Base-by-base conservation (phyloP, 805 yeast species). In the Pichia membranifaciens region DNA sequence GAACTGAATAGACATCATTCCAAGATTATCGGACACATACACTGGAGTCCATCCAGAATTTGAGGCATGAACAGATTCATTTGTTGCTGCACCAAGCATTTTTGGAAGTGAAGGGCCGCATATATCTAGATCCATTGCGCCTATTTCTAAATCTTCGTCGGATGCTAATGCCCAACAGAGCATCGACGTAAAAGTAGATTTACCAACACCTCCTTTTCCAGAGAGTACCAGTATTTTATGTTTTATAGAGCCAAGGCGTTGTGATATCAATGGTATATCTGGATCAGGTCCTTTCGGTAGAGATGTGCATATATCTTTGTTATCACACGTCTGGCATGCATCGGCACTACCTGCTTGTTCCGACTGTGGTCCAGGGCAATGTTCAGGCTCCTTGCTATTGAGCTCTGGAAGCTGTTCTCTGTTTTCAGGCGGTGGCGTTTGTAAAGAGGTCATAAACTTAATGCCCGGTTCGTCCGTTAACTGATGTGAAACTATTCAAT, bases 361-460 rank as follows among this genome's bases (percentile, higher is more conserved):
- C 2, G 95, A 84, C 61, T 91, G 96, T 1, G 98, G 96, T 1
- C 99, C 99, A 0, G 99, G 99, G 69, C 99, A 93, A 65, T 93
- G 98, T 61, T 89, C 97, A 1, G 99, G 98, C 59, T 84, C 95
- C 0, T 93, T 89, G 0, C 82, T 87, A 47, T 72, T 70, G 22
- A 76, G 53, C 38, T 58, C 45, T 7, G 50, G 42, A 3, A 38
- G 25, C 13, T 23, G 16, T 1, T 40, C 28, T 8, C 4, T 37
- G 15, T n/a, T n/a, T 16, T 46, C 45, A 13, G 45, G 42, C 15
- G 51, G 44, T 2, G 44, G 41, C 2, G 38, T 33, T 31, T 34
- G 22, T 4, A 25, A 25, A 25, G 29, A 25, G 10, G 29, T 25
- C 29, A 25, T 25, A 25, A 25, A 25, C 29, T 25, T 25, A n/a